phyloP scores from a whole-genome alignment of 2,329 filamentous ascomycete genomes.

The Epichloe scottii region DNA sequence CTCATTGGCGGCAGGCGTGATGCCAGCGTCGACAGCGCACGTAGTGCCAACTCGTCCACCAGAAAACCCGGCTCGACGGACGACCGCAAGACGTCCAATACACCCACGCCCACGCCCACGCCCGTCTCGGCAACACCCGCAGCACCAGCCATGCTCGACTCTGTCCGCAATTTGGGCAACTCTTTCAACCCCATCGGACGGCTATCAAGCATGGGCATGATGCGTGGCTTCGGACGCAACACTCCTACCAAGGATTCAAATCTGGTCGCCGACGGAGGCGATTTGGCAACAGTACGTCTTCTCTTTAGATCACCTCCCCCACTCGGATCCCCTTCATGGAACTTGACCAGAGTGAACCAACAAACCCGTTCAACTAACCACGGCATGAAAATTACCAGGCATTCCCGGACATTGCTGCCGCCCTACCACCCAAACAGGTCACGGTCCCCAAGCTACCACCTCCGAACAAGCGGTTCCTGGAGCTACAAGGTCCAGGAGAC shows the following conservation, averaged over 20 bases:
- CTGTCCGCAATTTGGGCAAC: conserved; percentile 68
- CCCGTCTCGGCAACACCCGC: conserved; percentile 30
- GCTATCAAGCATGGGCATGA: conserved; percentile 59
- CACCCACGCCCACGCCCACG: too few relatives aligned
- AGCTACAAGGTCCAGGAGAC: conserved; percentile 56
- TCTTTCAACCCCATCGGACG: conserved; percentile 74
- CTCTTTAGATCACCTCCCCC: background rate
- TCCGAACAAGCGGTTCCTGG: conserved; percentile 61
- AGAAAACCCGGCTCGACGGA: conserved; percentile 44
- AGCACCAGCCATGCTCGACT: conserved; percentile 57
- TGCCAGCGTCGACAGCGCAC: conserved; percentile 61
- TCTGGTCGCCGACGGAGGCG: conserved; percentile 36
- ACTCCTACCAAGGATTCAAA: conserved; percentile 26
- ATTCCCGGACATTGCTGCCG: conserved; percentile 46
- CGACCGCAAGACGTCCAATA: conserved; percentile 16
- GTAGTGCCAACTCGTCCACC: conserved; percentile 52
- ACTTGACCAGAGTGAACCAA: background rate
- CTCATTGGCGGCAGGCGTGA: conserved; percentile 66
- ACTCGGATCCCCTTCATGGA: background rate
- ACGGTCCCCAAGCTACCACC: conserved; percentile 45
- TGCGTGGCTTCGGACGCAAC: conserved; percentile 61
- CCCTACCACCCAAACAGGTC: conserved; percentile 36
- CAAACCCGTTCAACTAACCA: background rate
- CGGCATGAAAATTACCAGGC: conserved; percentile 26
- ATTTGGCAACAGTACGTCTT: conserved; percentile 41